Percentiles rank a stretch among this genome's conserved stretches.
Conservation (phyloP, 169 alveolate genomes). For the Sarcocystis neurona region DNA sequence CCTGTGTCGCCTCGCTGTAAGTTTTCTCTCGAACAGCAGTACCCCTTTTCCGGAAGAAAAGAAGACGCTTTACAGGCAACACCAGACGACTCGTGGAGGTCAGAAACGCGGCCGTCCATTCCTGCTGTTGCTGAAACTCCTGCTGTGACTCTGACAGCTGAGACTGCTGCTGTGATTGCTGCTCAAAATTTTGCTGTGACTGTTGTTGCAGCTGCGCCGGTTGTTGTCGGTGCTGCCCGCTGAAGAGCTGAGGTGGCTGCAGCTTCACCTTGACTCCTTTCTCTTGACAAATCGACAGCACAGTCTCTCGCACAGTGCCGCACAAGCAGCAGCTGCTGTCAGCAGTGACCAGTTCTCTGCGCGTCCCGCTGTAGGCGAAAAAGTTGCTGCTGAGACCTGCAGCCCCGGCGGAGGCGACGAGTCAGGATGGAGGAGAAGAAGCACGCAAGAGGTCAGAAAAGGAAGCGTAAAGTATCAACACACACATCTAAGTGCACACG, state of each 20-base stretch:
- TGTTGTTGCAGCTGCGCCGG: too few relatives aligned
- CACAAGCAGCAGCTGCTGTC: not conserved
- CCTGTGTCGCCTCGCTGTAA: not conserved
- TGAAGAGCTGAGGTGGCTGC: not conserved
- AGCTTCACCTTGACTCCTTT: not conserved
- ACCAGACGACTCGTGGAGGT: not conserved
- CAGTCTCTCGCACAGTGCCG: not conserved
- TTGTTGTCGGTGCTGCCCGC: too few relatives aligned
- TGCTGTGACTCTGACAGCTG: not conserved
- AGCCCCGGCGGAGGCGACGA: not conserved
- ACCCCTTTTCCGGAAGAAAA: not conserved
- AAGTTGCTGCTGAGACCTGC: slow-evolving; percentile 3
- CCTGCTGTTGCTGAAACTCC: too few relatives aligned
- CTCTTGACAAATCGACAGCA: not conserved
- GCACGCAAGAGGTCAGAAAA: not conserved
- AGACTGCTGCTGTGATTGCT: too few relatives aligned
- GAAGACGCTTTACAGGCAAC: not conserved
- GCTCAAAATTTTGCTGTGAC: too few relatives aligned
- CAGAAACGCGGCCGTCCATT: not conserved
- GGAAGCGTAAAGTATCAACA: not conserved
- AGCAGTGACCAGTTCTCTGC: not conserved
- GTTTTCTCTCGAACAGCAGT: not conserved
- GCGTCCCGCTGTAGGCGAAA: not conserved
- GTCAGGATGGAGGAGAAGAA: not conserved
- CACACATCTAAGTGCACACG: too few relatives aligned